Evolutionary conservation across 345 rosid genomes (phyloP).

Genomic region (Trapa bicornis): DNA sequence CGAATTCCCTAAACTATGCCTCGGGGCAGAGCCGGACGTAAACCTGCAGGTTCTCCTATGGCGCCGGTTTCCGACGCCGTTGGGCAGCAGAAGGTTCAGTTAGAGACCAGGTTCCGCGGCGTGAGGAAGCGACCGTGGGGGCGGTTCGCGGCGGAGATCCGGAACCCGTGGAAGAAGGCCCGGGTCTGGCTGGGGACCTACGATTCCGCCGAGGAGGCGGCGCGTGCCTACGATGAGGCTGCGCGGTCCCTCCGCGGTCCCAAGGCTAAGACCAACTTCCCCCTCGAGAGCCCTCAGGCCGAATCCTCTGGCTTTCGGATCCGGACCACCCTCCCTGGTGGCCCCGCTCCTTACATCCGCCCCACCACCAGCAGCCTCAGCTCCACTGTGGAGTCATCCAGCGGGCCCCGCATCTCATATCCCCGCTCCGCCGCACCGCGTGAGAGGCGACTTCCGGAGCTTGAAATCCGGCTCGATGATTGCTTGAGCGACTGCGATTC

Average conservation of each 20-base stretch:
- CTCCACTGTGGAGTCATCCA: conserved; percentile 88
- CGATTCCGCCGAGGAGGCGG: conserved; percentile 93
- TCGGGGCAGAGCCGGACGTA: not conserved
- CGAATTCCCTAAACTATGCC: not conserved
- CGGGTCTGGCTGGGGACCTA: conserved; percentile 94
- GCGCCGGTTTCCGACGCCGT: not conserved
- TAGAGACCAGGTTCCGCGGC: conserved; percentile 78
- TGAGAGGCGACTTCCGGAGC: not conserved
- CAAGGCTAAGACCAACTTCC: conserved; percentile 25
- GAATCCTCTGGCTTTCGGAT: conserved; percentile 4
- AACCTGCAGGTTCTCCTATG: not conserved
- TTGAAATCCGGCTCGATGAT: conserved; percentile 18
- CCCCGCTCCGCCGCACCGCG: conserved; percentile 5
- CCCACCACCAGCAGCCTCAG: conserved; percentile 87
- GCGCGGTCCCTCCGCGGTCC: conserved; percentile 57
- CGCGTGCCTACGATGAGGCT: conserved; percentile 88
- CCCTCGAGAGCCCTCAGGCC: not conserved
- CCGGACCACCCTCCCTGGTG: not conserved
- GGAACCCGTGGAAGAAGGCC: conserved; percentile 92
- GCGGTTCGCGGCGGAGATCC: conserved; percentile 90
- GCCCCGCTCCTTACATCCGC: conserved; percentile 13
- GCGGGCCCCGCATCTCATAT: conserved; percentile 49
- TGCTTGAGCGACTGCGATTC: conserved; percentile 38
- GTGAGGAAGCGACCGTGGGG: conserved; percentile 99
- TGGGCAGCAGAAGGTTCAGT: conserved; percentile 37